Evolutionary conservation across 305 asterid species (phyloP), one percentile per base, ranked within the genome.

Genomic region (Fraxinus albicans): DNA sequence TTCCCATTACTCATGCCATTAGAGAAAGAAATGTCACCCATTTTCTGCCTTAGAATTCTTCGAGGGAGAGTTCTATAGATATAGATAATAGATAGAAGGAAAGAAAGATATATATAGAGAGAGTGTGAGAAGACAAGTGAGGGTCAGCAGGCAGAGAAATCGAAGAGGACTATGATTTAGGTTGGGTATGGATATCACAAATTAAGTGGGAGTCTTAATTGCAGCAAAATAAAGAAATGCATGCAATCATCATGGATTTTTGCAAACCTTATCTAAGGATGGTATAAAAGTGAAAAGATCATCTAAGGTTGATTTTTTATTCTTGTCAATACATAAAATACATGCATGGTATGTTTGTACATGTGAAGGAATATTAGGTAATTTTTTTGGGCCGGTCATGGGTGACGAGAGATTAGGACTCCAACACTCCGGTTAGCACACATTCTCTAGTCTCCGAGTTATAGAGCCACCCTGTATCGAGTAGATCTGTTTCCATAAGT

Each of bases 11-110:
- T 82, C 72, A 31, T 77, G 73, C 72, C 33, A 63, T 63, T 21
- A 23, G 33, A 21, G 35, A 88, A 84, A 72, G 93, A 90, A 85
- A 95, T 86, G 73, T 95, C 98, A 83, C 98, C 98, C 98, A 93
- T 92, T 87, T 44, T 78, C 6, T 0, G n/a, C 29, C 15, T 19
- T 74, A 25, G 40, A 23, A 10, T 3, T 70, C 70, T 42, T 33
- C 63, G 5, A 55, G 25, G 33, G 21, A 34, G 53, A 12, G 65
- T 33, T 40, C 58, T n/a, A 27, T 63, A 73, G 65, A 31, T 42
- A 53, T 8, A 33, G 85, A 31, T 53, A 78, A 76, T 85, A 63
- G 53, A 69, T 36, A 55, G 76, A 7, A 50, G 33, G 73, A 8
- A 25, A 63, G 72, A 63, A 4, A 63, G 31, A 21, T 63, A 63